Evolutionary conservation across 352 stramenopile genomes (phyloP).

Genomic region (Phytophthora fragariaefolia): DNA sequence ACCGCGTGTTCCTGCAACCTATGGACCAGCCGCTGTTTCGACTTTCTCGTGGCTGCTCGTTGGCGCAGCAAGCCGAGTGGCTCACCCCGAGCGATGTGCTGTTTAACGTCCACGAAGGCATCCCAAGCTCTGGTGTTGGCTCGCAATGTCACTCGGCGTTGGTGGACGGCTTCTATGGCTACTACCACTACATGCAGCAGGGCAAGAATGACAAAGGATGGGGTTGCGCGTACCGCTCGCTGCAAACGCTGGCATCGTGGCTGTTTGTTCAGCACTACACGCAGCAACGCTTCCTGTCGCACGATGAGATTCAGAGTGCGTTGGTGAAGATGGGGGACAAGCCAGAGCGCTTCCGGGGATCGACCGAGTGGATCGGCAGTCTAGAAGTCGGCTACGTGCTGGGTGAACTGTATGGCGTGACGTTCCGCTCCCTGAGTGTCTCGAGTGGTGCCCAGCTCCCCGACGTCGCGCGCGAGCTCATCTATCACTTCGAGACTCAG

Average conservation of each 20-base stretch:
- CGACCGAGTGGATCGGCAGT: constrained; percentile 84
- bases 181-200: constrained; percentile 90
- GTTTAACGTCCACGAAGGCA: constrained; percentile 75
- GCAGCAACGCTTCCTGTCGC: constrained; percentile 45
- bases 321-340: constrained; percentile 88
- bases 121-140: constrained; percentile 46
- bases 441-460: constrained; percentile 60
- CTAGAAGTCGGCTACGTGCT: constrained; percentile 87
- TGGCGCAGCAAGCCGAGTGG: constrained; percentile 41
- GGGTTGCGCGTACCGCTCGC: constrained; percentile 88
- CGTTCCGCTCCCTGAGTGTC: constrained; percentile 73
- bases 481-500: constrained; percentile 79
- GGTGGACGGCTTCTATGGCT: constrained; percentile 81
- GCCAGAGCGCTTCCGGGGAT: constrained; percentile 64
- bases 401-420: constrained; percentile 77
- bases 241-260: constrained; percentile 89
- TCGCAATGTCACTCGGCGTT: constrained; percentile 44
- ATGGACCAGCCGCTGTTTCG: constrained; percentile 50
- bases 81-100: constrained; percentile 56
- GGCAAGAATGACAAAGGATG: constrained; percentile 86
- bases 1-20: constrained; percentile 52
- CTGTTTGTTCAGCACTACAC: constrained; percentile 76
- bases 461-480: constrained; percentile 68
- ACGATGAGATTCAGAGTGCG: constrained; percentile 77
- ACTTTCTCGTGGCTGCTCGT: constrained; percentile 45